Base-by-base conservation (phyloP, 495 filamentous ascomycete species). In the Daldinia concentrica region DNA sequence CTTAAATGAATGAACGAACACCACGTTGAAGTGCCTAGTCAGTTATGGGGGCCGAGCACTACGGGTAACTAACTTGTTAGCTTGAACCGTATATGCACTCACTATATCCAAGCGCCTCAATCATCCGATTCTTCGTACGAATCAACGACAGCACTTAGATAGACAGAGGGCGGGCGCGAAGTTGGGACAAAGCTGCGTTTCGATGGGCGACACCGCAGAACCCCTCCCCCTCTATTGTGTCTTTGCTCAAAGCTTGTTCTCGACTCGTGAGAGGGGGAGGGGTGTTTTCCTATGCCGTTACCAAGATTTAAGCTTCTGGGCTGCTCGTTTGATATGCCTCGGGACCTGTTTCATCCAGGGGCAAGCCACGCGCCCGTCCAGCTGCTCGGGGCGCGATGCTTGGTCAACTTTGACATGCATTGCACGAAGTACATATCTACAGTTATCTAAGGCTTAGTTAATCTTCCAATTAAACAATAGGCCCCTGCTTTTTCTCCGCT, bases 301-400 rank as follows among this genome's bases (percentile, higher is more conserved):
- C 30, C 19, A 58, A 58, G 58, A 64, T 54, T 58, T 50, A 71
- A 62, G 62, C 68, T 54, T 71, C 68, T 50, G 32, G 29, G 56
- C 57, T 62, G 57, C 26, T 30, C 24, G 68, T 71, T 72, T 72
- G 69, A 67, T 72, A 17, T 52, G 26, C 51, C 8, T 50, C 41
- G 62, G 36, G 19, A 17, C 34, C 41, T 52, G 69, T 72, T 72
- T 72, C 69, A 72, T 72, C 63, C 58, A 32, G 68, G 52, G 55
- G 11, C 55, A 58, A 29, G 50, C 50, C 50, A 52, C 50, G 50
- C 26, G 22, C 50, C n/a, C 34, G 56, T 43, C 68, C 57, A 62
- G 54, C 12, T 17, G 63, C 48, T 66, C 39, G 58, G 58, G 57
- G 22, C 27, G 14, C 27, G 41, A 54, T 54, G 43, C 43, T 48